phyloP scores from a whole-genome alignment of 306 rosid genomes.

The Abrus precatorius region DNA sequence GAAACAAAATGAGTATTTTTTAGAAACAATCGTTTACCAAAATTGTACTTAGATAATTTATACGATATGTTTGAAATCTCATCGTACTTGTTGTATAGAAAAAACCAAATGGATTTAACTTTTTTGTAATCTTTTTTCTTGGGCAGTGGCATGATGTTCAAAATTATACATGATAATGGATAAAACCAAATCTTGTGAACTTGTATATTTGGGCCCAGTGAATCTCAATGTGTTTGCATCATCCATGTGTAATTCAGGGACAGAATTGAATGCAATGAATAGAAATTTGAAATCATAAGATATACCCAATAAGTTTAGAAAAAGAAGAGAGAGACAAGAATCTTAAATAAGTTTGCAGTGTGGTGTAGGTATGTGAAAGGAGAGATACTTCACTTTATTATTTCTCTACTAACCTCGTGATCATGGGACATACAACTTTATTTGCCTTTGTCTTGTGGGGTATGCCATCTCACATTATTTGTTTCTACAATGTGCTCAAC shows the following conservation, averaged over 20 bases:
- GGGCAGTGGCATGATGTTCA: not conserved
- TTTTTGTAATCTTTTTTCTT: not conserved
- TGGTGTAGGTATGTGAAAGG: not conserved
- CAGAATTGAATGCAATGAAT: constrained; percentile 27
- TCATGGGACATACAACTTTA: constrained; percentile 34
- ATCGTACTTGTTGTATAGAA: too few relatives aligned
- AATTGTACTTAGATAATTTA: too few relatives aligned
- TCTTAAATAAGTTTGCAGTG: constrained; percentile 41
- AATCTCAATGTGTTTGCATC: constrained; percentile 13
- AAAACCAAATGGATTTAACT: too few relatives aligned
- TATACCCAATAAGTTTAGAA: constrained; percentile 11
- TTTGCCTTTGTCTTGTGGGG: constrained; percentile 43
- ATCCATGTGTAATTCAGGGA: constrained; percentile 24
- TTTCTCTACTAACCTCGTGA: constrained; percentile 50
- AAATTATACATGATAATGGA: not conserved
- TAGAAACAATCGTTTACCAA: too few relatives aligned
- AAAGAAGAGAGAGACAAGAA: constrained; percentile 20
- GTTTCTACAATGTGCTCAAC: not conserved
- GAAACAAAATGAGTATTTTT: too few relatives aligned
- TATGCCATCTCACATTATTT: not conserved
- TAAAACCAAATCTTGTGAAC: not conserved
- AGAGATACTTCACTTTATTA: constrained; percentile 40
- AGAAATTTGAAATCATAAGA: constrained; percentile 10
- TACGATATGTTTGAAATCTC: too few relatives aligned
- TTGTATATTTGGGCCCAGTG: constrained; percentile 1